Evolutionary conservation across 148 eudicot genomes (phyloP).

Genomic region (Camellia japonica): DNA sequence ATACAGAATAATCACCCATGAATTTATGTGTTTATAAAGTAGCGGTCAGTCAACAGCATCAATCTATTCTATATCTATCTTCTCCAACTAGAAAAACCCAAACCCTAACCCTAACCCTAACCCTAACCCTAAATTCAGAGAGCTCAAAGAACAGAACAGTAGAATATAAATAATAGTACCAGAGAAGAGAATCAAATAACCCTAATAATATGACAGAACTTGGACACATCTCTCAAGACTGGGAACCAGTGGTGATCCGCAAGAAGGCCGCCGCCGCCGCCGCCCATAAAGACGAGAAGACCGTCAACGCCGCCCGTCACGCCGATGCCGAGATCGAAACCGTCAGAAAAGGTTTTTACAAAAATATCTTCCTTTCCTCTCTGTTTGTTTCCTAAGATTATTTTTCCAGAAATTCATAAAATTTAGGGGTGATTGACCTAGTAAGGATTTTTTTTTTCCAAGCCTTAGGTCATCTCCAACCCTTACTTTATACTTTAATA

Average conservation of each 20-base stretch:
- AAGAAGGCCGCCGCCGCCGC: conserved; percentile 84
- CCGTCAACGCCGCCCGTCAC: conserved; percentile 93
- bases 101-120: no score
- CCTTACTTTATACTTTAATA: no score
- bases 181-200: background rate
- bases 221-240: conserved; percentile 61
- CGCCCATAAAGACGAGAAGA: conserved; percentile 79
- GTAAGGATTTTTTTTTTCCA: background rate
- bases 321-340: conserved; percentile 89
- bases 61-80: no score
- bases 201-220: conserved; percentile 37
- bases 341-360: conserved; percentile 51
- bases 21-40: no score
- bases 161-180: no score
- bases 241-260: conserved; percentile 83
- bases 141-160: background rate
- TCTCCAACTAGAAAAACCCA: no score
- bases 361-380: background rate
- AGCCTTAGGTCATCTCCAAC: no score
- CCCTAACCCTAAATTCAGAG: no score
- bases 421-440: background rate
- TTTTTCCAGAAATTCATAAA: background rate
- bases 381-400: background rate
- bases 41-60: no score
- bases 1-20: no score